These are phyloP conservation scores for Penicillium verhagenii DNA, from an alignment of 495 filamentous ascomycete genomes.

Conservation along the genomic window DNA sequence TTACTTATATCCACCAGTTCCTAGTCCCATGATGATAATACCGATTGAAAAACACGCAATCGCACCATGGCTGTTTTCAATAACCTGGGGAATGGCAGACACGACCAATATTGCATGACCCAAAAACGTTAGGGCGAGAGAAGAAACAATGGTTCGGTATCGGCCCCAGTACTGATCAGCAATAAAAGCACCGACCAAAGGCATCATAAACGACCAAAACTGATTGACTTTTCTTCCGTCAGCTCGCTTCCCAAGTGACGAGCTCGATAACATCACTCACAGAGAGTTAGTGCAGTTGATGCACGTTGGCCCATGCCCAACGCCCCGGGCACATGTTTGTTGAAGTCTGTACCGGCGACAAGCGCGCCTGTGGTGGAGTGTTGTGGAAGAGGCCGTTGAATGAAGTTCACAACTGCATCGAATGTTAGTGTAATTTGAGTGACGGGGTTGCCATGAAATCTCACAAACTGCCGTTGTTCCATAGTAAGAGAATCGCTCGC, in stretches of 20 bases:
- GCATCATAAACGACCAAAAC: conserved; percentile 75
- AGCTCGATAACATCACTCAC: conserved; percentile 17
- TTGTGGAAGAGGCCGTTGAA: conserved; percentile 60
- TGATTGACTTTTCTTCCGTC: conserved; percentile 56
- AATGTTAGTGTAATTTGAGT: background rate
- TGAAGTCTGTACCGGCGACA: conserved; percentile 31
- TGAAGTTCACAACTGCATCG: conserved; percentile 62
- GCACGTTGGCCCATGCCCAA: conserved; percentile 65
- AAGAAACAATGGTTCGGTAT: conserved; percentile 57
- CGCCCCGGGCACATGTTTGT: conserved; percentile 58
- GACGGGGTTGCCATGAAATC: conserved; percentile 16
- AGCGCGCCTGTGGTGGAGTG: conserved; percentile 60
- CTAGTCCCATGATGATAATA: conserved; percentile 54
- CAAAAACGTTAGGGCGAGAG: conserved; percentile 55
- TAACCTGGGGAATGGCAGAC: conserved; percentile 53
- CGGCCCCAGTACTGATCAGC: conserved; percentile 59
- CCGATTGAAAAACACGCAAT: conserved; percentile 62
- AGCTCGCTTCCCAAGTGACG: background rate
- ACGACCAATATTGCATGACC: conserved; percentile 64
- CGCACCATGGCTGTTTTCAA: conserved; percentile 26
- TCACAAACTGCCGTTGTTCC: conserved; percentile 70
- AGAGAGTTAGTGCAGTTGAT: conserved; percentile 58
- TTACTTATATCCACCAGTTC: conserved; percentile 62
- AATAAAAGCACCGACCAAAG: conserved; percentile 65
- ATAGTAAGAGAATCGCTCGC: conserved; percentile 79